phyloP scores from a whole-genome alignment of 306 rosid genomes.

The Ochetophila trinervis region DNA sequence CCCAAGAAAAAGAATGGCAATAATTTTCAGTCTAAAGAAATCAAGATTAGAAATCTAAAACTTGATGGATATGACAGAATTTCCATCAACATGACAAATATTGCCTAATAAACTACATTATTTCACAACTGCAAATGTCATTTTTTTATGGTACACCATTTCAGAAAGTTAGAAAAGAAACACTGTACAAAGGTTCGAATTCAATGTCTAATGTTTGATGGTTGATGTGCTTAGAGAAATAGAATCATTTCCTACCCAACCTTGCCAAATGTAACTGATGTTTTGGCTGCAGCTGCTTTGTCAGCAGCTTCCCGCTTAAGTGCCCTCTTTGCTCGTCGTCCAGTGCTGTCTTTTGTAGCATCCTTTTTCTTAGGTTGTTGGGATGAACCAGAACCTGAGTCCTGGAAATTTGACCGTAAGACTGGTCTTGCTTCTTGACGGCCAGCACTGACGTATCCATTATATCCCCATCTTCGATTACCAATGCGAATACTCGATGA shows the following conservation, averaged over 20 bases:
- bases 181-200: slow-evolving; percentile 27
- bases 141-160: slow-evolving; percentile 2
- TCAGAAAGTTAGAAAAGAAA: neutral
- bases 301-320: slow-evolving; percentile 83
- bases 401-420: slow-evolving; percentile 33
- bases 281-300: slow-evolving; percentile 76
- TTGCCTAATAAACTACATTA: slow-evolving; percentile 9
- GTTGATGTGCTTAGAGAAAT: slow-evolving; percentile 1
- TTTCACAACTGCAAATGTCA: neutral
- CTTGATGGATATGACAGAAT: neutral
- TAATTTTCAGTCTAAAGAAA: neutral
- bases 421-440: slow-evolving; percentile 75
- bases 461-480: slow-evolving; percentile 89
- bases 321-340: slow-evolving; percentile 84
- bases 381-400: slow-evolving; percentile 61
- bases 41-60: neutral
- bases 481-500: slow-evolving; percentile 69
- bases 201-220: neutral
- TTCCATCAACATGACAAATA: neutral
- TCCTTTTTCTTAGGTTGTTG: slow-evolving; percentile 52
- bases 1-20: no score
- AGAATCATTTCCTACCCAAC: slow-evolving; percentile 55
- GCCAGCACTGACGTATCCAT: slow-evolving; percentile 71
- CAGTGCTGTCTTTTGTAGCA: slow-evolving; percentile 34
- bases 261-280: slow-evolving; percentile 66